phyloP scores from a whole-genome alignment of 73 alveolate genomes.

The Paramecium caudatum region DNA sequence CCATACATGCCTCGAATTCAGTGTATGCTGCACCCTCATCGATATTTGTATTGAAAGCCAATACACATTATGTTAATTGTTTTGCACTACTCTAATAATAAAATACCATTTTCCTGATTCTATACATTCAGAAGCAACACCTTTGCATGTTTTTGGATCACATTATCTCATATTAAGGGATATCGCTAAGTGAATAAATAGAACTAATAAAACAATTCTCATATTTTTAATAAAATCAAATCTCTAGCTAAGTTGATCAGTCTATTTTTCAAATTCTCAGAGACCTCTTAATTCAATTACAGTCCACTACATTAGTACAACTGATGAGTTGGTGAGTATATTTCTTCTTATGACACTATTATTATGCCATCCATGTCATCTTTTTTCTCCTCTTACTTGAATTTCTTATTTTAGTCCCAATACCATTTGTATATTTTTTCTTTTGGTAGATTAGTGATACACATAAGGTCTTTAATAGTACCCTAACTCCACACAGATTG shows the following conservation, averaged over 20 bases:
- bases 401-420: conserved; percentile 64
- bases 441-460: conserved; percentile 26
- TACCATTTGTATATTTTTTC: conserved; percentile 66
- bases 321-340: conserved; percentile 1
- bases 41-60: not conserved
- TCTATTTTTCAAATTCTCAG: conserved; percentile 29
- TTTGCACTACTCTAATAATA: conserved; percentile 1
- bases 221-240: conserved; percentile 34
- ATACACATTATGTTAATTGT: conserved; percentile 11
- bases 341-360: not conserved
- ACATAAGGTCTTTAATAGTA: not conserved
- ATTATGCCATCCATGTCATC: conserved; percentile 31
- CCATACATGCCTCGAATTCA: conserved; percentile 13
- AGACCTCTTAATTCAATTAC: not conserved
- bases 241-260: conserved; percentile 32
- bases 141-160: conserved; percentile 12
- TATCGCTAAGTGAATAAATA: too few species aligned
- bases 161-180: conserved; percentile 35
- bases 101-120: conserved; percentile 30
- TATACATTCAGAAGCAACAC: conserved; percentile 10
- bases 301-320: not conserved
- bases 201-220: not conserved
- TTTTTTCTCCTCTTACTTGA: not conserved
- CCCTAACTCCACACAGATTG: conserved; percentile 23
- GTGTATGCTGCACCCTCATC: not conserved